phyloP scores from a whole-genome alignment of 2,329 filamentous ascomycete species.

The Colletotrichum neosansevieriae region DNA sequence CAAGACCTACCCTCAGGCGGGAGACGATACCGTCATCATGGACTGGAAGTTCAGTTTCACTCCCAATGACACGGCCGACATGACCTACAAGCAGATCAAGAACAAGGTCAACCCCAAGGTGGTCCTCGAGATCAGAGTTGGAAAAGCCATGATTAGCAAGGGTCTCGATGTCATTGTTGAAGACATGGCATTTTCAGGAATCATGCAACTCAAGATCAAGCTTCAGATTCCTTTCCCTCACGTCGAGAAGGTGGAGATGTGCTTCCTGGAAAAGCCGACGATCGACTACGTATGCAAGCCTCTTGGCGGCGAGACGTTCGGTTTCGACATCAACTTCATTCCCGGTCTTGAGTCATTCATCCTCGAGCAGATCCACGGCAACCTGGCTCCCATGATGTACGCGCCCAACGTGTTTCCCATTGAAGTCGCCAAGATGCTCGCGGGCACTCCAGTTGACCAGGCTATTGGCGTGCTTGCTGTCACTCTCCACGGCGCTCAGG shows the following conservation, averaged over 20 bases:
- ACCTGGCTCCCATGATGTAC: slow-evolving; percentile 97
- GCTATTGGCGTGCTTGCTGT: slow-evolving; percentile 94
- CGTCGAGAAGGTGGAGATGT: slow-evolving; percentile 94
- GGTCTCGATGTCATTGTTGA: slow-evolving; percentile 97
- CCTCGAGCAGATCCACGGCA: slow-evolving; percentile 94
- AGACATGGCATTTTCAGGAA: slow-evolving; percentile 94
- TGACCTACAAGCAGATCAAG: slow-evolving; percentile 90
- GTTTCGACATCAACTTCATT: slow-evolving; percentile 99
- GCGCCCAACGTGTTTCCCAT: slow-evolving; percentile 97
- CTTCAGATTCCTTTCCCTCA: slow-evolving; percentile 96
- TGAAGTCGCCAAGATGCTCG: slow-evolving; percentile 97
- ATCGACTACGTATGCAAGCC: slow-evolving; percentile 99
- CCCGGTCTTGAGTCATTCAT: slow-evolving; percentile 95
- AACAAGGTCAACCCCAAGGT: slow-evolving; percentile 98
- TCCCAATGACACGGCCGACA: slow-evolving; percentile 90
- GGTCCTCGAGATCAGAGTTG: slow-evolving; percentile 92
- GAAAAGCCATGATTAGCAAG: slow-evolving; percentile 97
- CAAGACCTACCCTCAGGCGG: slow-evolving; percentile 95
- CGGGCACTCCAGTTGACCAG: slow-evolving; percentile 92
- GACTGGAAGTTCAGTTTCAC: slow-evolving; percentile 99
- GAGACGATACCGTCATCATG: slow-evolving; percentile 97
- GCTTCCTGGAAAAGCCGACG: slow-evolving; percentile 87
- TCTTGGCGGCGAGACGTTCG: slow-evolving; percentile 92
- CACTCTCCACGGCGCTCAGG: slow-evolving; percentile 89
- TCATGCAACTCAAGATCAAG: slow-evolving; percentile 98